These are phyloP conservation scores for Gossypioides kirkii DNA, from an alignment of 345 rosid species.

Conservation along the genomic window DNA sequence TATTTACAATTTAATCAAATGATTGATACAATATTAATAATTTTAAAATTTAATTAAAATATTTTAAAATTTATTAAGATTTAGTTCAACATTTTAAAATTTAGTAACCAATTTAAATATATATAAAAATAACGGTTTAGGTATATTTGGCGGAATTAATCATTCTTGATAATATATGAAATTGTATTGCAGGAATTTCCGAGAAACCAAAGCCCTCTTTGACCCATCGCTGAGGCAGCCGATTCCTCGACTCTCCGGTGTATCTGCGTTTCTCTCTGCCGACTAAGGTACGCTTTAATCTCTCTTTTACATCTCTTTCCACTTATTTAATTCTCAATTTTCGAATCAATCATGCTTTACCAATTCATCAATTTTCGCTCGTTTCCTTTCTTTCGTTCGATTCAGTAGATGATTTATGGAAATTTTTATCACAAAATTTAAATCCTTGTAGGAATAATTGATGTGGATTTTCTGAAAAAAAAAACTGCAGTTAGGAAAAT, in stretches of 20 bases:
- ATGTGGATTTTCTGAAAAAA: slow-evolving; percentile 4
- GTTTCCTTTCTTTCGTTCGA: no score
- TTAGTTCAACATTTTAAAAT: no score
- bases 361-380: background rate
- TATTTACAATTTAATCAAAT: no score
- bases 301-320: background rate
- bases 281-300: background rate
- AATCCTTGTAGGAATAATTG: background rate
- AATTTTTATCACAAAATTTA: background rate
- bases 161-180: background rate
- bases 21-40: no score
- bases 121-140: no score
- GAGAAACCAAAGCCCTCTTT: background rate
- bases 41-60: no score
- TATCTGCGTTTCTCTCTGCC: background rate
- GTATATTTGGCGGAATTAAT: no score
- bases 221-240: background rate
- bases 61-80: no score
- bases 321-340: background rate
- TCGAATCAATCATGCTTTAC: background rate
- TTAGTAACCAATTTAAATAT: no score
- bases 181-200: background rate
- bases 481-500: background rate
- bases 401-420: no score
- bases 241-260: background rate